A percentile compares a stretch with the other conserved stretches of the same genome.
Conservation (phyloP, 306 rosid genomes). For the Acacia confusa region DNA sequence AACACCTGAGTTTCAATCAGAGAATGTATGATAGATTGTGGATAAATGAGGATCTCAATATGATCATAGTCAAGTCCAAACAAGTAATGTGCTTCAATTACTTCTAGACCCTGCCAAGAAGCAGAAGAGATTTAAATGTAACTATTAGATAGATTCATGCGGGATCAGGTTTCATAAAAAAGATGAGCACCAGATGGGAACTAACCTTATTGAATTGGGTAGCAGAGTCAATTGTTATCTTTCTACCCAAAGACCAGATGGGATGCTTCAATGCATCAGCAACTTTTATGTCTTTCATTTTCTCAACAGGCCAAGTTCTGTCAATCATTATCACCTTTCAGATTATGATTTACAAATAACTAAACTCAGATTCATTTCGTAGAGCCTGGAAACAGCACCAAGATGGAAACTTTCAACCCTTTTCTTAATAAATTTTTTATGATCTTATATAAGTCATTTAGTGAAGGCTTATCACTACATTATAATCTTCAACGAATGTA, state of each 20-base stretch:
- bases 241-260: constrained; percentile 98
- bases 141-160: not conserved
- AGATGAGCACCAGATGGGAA: not conserved
- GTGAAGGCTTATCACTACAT: not conserved
- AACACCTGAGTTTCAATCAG: constrained; percentile 96
- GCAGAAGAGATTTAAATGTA: constrained; percentile 4
- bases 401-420: not conserved
- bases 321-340: constrained; percentile 3
- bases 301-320: constrained; percentile 96
- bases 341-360: not conserved
- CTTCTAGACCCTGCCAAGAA: constrained; percentile 84
- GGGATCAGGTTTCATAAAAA: not conserved
- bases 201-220: constrained; percentile 93
- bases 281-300: constrained; percentile 89
- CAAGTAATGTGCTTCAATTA: constrained; percentile 96
- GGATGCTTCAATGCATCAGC: constrained; percentile 99
- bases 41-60: constrained; percentile 89
- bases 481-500: not conserved
- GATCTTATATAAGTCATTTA: not conserved
- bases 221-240: constrained; percentile 97
- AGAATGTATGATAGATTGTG: constrained; percentile 95
- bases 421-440: not conserved
- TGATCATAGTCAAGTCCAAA: constrained; percentile 91
- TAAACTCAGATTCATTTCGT: constrained; percentile 6
- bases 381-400: constrained; percentile 5